Conservation (phyloP, 2,329 filamentous ascomycete genomes). For the Thelonectria olida region DNA sequence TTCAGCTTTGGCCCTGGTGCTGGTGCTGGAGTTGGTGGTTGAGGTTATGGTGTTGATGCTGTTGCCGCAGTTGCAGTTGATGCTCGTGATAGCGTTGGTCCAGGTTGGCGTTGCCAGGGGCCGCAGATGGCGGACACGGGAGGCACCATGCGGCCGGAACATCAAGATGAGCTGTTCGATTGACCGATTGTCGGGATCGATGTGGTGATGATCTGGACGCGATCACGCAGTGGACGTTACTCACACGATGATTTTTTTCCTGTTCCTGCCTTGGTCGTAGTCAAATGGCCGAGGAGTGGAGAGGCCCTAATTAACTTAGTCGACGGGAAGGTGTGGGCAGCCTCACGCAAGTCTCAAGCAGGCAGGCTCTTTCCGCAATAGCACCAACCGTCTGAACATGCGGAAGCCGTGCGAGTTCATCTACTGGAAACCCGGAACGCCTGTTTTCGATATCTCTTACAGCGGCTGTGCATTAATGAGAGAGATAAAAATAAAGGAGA, state of each 20-base stretch:
- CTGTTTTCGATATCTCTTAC: conserved; percentile 6
- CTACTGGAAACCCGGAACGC: conserved; percentile 15
- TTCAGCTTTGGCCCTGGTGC: neutral
- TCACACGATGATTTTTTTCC: conserved; percentile 13
- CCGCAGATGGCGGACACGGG: conserved; percentile 39
- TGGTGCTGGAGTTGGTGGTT: neutral
- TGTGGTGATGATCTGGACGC: conserved; percentile 32
- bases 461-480: neutral
- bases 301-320: neutral
- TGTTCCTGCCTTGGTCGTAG: too few relatives aligned
- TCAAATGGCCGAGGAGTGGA: neutral
- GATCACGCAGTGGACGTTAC: conserved; percentile 18
- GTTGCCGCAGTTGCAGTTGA: neutral
- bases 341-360: conserved; percentile 31
- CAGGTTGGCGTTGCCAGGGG: conserved; percentile 31
- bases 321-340: neutral
- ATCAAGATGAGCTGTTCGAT: conserved; percentile 37
- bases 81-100: neutral
- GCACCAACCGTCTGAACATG: neutral
- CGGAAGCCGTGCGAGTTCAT: conserved; percentile 7
- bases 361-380: conserved; percentile 12
- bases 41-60: conserved; percentile 6
- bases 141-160: conserved; percentile 39
- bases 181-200: conserved; percentile 23
- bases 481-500: conserved; percentile 1